Evolutionary conservation across 352 stramenopile species (phyloP), one percentile per base, ranked within the genome.

Genomic region (Phytophthora nicotianae): DNA sequence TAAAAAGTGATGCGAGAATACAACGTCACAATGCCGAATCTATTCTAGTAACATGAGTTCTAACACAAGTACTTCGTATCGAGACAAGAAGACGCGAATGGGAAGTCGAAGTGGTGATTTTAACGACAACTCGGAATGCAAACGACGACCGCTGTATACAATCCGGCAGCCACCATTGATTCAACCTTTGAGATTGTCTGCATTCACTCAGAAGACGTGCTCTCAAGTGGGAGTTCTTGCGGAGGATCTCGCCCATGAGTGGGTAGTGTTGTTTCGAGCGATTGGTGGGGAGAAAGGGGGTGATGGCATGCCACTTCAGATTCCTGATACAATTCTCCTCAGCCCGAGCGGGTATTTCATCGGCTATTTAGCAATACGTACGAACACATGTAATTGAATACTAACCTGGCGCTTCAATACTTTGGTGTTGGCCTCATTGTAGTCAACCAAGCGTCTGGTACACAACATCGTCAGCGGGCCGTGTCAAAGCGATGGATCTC

Each of bases 361-460:
- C 19, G 26, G 17, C 24, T 43, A 21, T 17, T 5, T 19, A 43
- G 23, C 37, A n/a, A 17, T 41, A 16, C 33, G 51, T 46, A 2
- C 13, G 11, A 33, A 9, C 9, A 33, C 1, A 8, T 33, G 27
- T 13, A 3, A 17, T 38, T 2, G 52, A 56, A 5, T 52, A 16
- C 24, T 58, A 27, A 58, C 23, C 11, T 37, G 13, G 13, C 23
- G 20, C 5, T 43, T 10, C 17, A 5, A 14, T 24, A n/a, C n/a
- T n/a, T n/a, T n/a, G n/a, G n/a, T n/a, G n/a, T 23, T 50, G 8
- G 17, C 35, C 49, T 55, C 40, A 47, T 13, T 16, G 42, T 50
- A 90, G 81, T 0, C 70, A 85, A 29, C 79, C 81, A 2, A 86
- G 73, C 41, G 51, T 90, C 17, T 90, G 81, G 81, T 90, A 87